phyloP scores from a whole-genome alignment of 257 asterid species.

The Craterostigma plantagineum region DNA sequence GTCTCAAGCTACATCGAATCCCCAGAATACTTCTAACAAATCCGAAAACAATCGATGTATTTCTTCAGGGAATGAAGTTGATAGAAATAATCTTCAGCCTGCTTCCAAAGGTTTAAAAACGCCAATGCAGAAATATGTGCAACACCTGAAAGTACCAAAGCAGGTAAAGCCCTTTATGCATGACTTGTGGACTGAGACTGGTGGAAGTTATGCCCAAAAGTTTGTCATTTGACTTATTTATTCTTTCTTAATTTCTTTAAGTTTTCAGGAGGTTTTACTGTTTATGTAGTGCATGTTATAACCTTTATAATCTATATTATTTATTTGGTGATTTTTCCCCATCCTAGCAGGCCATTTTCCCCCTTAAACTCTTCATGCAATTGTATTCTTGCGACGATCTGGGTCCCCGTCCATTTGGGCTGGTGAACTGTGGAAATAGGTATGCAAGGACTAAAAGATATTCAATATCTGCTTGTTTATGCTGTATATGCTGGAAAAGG shows the following conservation, averaged over 20 bases:
- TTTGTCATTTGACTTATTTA: conserved; percentile 6
- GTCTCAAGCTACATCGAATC: no score
- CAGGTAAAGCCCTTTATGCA: conserved; percentile 16
- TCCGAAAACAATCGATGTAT: conserved; percentile 12
- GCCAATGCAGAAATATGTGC: conserved; percentile 30
- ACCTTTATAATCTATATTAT: not conserved
- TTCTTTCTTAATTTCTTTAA: no score
- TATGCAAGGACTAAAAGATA: not conserved
- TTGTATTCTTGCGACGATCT: conserved; percentile 20
- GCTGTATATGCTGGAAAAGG: no score
- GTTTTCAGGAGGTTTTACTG: no score
- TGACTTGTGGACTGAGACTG: conserved; percentile 17
- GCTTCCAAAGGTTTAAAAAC: conserved; percentile 24
- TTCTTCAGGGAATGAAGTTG: conserved; percentile 15
- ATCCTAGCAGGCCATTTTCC: conserved; percentile 18
- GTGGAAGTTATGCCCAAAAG: conserved; percentile 19
- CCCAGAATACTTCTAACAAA: conserved; percentile 7
- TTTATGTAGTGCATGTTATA: no score
- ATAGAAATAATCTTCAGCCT: conserved; percentile 16
- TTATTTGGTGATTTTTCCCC: not conserved
- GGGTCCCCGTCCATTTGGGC: conserved; percentile 37
- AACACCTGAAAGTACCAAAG: conserved; percentile 33
- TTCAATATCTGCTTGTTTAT: no score
- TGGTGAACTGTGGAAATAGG: conserved; percentile 45
- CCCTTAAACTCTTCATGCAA: conserved; percentile 29